phyloP scores from a whole-genome alignment of 768 basidiomycete species.

The Mycena vitilis region DNA sequence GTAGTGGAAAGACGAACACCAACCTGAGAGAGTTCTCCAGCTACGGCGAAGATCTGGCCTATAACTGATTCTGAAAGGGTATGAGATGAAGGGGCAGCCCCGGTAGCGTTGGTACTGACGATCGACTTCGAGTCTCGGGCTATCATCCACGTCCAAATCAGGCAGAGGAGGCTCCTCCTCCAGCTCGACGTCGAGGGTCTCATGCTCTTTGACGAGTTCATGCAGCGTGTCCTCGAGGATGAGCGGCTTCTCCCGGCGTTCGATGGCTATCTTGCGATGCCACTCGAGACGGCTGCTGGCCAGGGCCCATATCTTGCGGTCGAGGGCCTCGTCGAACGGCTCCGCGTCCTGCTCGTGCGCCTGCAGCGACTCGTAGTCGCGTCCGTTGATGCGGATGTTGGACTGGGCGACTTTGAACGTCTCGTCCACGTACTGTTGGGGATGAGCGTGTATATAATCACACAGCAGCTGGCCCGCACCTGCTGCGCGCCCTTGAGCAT shows the following conservation, averaged over 20 bases:
- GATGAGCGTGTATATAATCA: not conserved
- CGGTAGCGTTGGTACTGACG: constrained; percentile 34
- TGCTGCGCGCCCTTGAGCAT: constrained; percentile 8
- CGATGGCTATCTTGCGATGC: constrained; percentile 77
- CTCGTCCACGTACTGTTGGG: constrained; percentile 66
- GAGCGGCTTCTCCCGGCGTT: constrained; percentile 70
- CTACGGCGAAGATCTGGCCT: constrained; percentile 24
- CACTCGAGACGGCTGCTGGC: constrained; percentile 80
- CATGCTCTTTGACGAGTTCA: constrained; percentile 46
- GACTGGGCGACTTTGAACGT: constrained; percentile 72
- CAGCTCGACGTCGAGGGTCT: constrained; percentile 42
- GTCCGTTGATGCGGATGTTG: constrained; percentile 86
- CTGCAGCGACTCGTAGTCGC: constrained; percentile 74
- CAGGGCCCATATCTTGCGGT: constrained; percentile 84
- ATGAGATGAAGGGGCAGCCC: not conserved
- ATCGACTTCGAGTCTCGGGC: constrained; percentile 33
- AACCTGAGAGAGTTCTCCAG: constrained; percentile 24
- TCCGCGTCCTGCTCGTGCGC: constrained; percentile 76
- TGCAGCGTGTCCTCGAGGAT: constrained; percentile 57
- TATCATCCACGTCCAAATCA: not conserved
- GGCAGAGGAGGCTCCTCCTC: not conserved
- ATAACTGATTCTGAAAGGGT: constrained; percentile 11
- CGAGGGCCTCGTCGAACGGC: constrained; percentile 88
- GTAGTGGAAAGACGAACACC: constrained; percentile 10
- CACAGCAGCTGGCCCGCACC: constrained; percentile 19